Conservation (phyloP, 495 filamentous ascomycete species). For the Articulospora tetracladia region DNA sequence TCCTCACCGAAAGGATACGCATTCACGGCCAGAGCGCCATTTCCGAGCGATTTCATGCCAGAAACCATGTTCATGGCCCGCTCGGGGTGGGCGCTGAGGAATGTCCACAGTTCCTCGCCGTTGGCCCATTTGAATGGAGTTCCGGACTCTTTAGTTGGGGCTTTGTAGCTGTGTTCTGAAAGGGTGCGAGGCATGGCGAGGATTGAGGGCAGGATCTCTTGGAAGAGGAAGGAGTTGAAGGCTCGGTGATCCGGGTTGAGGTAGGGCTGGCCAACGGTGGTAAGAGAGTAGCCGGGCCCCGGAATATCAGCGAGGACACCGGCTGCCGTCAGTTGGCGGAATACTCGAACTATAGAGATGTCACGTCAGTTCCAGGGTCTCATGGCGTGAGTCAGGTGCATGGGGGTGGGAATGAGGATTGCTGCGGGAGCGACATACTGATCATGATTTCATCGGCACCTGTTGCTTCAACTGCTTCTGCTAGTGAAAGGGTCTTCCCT, state of each 20-base stretch:
- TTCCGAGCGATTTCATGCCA: background rate
- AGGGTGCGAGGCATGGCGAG: background rate
- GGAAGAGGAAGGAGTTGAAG: background rate
- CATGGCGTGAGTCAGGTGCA: background rate
- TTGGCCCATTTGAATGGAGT: background rate
- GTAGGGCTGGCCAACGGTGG: background rate
- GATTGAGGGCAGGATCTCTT: background rate
- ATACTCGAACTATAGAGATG: background rate
- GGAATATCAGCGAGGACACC: background rate
- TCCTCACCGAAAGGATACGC: background rate
- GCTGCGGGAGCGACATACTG: background rate
- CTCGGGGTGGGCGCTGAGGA: background rate
- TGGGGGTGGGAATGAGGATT: background rate
- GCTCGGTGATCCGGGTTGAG: background rate
- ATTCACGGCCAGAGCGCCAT: background rate
- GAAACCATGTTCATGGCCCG: background rate
- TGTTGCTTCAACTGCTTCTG: background rate
- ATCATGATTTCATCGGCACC: slow-evolving; percentile 1
- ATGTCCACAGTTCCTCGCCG: slow-evolving; percentile 1
- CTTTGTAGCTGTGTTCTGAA: background rate
- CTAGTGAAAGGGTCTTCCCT: background rate
- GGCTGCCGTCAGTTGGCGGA: background rate
- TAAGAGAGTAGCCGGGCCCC: background rate
- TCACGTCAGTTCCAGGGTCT: background rate
- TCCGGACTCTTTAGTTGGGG: background rate